Base-by-base conservation (phyloP, 2,329 filamentous ascomycete species). In the Tympanopsis confertula region DNA sequence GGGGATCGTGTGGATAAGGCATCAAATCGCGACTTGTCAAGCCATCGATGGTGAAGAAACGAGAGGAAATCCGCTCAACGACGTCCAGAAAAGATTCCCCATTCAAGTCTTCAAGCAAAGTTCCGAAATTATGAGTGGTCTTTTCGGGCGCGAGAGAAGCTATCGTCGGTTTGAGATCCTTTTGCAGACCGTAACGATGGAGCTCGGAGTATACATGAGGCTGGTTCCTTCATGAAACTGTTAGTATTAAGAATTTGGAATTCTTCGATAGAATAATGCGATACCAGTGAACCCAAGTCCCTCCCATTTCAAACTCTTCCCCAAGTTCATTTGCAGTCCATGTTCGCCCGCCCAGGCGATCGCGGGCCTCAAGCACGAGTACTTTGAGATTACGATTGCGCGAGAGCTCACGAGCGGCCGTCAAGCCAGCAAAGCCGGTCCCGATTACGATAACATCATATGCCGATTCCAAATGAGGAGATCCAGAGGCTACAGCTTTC, bases 271-370 rank as follows among this genome's bases (percentile, higher is more conserved):
- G n/a, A n/a, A n/a, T n/a, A n/a, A n/a, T n/a, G n/a, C n/a, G n/a
- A n/a, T n/a, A 35, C 54, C 53, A 57, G 36, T 61, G 56, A 1
- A 63, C 50, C 58, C 59, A 64, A 0, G 60, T 62, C 0, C 61
- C 60, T 7, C 61, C 60, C 55, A 64, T 61, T 37, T 64, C 61
- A 28, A 58, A 51, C 0, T 55, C 50, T 13, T 51, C 51, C 0
- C 56, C 56, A 1, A 56, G 15, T n/a, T 47, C 46, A 5, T 50
- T 45, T 0, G 57, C 54, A 0, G 55, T 59, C 59, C 58, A 64
- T 30, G 58, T 62, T 4, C 59, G 53, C 2, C 60, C 60, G 3
- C 59, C 60, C n/a, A 63, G 58, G 3, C 60, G 56, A 39, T 63
- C 59, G 0, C 60, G 53, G 3, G 52, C 61, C 40, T 63, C 59